Conservation (phyloP, 2,329 filamentous ascomycete species). For the Pochonia chlamydosporia region DNA sequence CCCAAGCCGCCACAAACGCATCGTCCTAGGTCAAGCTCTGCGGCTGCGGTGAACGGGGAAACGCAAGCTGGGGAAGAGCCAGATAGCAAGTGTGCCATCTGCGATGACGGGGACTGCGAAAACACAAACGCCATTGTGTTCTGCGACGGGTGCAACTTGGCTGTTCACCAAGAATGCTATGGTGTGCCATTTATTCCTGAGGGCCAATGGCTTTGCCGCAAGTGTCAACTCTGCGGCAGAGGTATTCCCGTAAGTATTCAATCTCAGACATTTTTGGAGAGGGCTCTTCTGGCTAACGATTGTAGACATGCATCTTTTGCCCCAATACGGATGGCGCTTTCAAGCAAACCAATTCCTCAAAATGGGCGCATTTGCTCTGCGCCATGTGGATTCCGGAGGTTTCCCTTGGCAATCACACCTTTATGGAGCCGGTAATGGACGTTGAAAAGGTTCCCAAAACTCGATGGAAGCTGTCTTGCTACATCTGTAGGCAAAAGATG, state of each 20-base stretch:
- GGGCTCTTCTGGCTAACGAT: constrained; percentile 14
- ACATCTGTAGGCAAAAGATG: constrained; percentile 97
- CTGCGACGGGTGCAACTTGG: constrained; percentile 94
- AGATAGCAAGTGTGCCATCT: constrained; percentile 95
- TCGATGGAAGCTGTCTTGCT: constrained; percentile 89
- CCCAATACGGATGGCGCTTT: constrained; percentile 97
- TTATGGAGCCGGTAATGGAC: constrained; percentile 98
- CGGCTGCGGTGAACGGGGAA: constrained; percentile 92
- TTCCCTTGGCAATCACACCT: constrained; percentile 87
- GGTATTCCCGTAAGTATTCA: constrained; percentile 65
- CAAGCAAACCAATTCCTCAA: constrained; percentile 93
- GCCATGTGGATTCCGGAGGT: constrained; percentile 99
- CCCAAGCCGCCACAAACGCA: constrained; percentile 95
- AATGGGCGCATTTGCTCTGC: constrained; percentile 95
- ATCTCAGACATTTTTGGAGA: not conserved
- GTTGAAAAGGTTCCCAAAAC: constrained; percentile 95
- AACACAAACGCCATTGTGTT: constrained; percentile 99
- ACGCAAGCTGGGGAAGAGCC: constrained; percentile 80
- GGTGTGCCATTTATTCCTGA: constrained; percentile 98
- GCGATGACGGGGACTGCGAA: constrained; percentile 98
- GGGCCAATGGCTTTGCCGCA: constrained; percentile 95
- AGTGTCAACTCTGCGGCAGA: constrained; percentile 91
- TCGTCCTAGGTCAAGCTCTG: constrained; percentile 84
- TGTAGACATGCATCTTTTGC: constrained; percentile 90
- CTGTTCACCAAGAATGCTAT: constrained; percentile 98